A percentile compares a stretch with the other conserved stretches of the same genome.
These are phyloP conservation scores for Heimioporus sp. DNA, from an alignment of 768 basidiomycete species.

Conservation along the genomic window DNA sequence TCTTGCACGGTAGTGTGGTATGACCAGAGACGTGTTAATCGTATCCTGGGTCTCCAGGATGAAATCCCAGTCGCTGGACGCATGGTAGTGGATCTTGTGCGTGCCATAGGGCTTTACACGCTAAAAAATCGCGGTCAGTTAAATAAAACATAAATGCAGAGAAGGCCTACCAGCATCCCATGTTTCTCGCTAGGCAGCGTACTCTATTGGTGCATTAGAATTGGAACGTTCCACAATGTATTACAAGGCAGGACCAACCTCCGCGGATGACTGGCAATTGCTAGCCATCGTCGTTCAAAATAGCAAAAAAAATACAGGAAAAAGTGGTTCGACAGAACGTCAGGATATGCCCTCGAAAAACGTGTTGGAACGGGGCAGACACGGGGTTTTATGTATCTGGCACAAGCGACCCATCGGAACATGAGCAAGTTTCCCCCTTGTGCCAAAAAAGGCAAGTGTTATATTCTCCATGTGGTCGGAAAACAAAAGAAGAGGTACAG, in stretches of 20 bases:
- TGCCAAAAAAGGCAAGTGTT: conserved; percentile 32
- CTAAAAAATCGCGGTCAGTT: conserved; percentile 13
- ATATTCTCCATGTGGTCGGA: conserved; percentile 18
- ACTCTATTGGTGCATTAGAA: conserved; percentile 24
- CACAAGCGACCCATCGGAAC: conserved; percentile 9
- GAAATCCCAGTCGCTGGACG: conserved; percentile 65
- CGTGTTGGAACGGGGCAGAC: conserved; percentile 1
- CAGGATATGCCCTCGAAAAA: conserved; percentile 3
- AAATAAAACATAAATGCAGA: neutral
- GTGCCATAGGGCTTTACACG: conserved; percentile 42
- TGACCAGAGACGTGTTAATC: conserved; percentile 63
- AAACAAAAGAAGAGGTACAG: conserved; percentile 23
- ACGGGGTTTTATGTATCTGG: conserved; percentile 13
- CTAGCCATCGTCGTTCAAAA: conserved; percentile 21
- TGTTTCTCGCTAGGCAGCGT: conserved; percentile 18
- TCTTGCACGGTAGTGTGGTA: conserved; percentile 78
- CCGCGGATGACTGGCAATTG: conserved; percentile 23
- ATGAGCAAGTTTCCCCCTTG: conserved; percentile 18
- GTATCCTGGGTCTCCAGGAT: conserved; percentile 51
- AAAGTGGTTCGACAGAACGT: neutral
- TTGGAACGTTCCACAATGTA: neutral
- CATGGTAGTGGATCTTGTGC: conserved; percentile 63
- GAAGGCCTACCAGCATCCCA: conserved; percentile 11
- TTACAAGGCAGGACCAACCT: conserved; percentile 20
- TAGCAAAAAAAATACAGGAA: neutral